Base-by-base conservation (phyloP, 495 filamentous ascomycete species). In the Amniculicola lignicola region DNA sequence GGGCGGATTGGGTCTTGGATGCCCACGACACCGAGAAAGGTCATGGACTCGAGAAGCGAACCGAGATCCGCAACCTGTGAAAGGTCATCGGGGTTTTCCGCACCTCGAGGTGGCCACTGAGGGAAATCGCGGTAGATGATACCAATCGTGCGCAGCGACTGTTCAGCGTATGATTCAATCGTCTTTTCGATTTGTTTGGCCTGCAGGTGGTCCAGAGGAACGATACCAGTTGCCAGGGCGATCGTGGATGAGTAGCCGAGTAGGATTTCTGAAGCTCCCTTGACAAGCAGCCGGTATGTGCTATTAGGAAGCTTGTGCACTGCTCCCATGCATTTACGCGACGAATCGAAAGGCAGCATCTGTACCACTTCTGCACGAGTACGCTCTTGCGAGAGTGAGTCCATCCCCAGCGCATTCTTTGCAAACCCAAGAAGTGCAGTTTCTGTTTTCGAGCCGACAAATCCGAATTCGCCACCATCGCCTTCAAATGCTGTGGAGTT, bases 401-500 rank as follows among this genome's bases (percentile, higher is more conserved):
- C 81, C 81, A 94, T 88, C 9, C 79, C 87, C n/a, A 94, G 75
- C 61, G 85, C 74, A 36, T 89, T 85, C 49, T 81, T 79, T 14
- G 89, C 88, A 57, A 90, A 86, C 18, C 77, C 77, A 14, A 95
- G 74, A 31, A 95, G 75, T 1, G 90, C 88, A 4, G 89, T 92
- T 63, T 95, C 90, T 0, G 90, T 95, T 74, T 94, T 95, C 4
- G 90, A 94, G 44, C 90, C 90, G 51, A 94, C 82, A 57, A 91
- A 95, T 0, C 79, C 80, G 21, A 59, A 59, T 0, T 87, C 87
- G 33, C 89, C 82, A 27, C 81, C 77, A 27, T 91, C 87, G 25
- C 87, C 85, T 67, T 95, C 89, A 59, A 92, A 94, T 5, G 90
- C 90, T 0, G 90, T 94, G 1, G 90, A 92, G 72, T 95, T 95